Evolutionary conservation across 176 grass and related monocot species (phyloP).

Genomic region (sorghum (Sorghum bicolor)): Sorghum_bicolor_NCBIv3 NC_012870.2:77539001-77539500

Average conservation of each 20-base stretch:
- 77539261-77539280: slow-evolving; percentile 46
- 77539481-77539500: background rate
- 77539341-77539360: slow-evolving; percentile 60
- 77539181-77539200: slow-evolving; percentile 31
- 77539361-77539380: slow-evolving; percentile 53
- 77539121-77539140: slow-evolving; percentile 7
- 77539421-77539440: background rate
- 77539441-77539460: background rate
- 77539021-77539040: slow-evolving; percentile 59
- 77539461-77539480: background rate
- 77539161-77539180: slow-evolving; percentile 6
- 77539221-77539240: slow-evolving; percentile 35
- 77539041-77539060: slow-evolving; percentile 59
- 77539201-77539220: slow-evolving; percentile 42
- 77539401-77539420: background rate
- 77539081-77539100: background rate
- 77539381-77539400: background rate
- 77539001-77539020: slow-evolving; percentile 49
- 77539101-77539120: background rate
- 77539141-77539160: background rate
- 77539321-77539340: slow-evolving; percentile 83
- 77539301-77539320: slow-evolving; percentile 44
- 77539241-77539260: slow-evolving; percentile 26
- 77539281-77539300: slow-evolving; percentile 36
- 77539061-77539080: slow-evolving; percentile 58